Evolutionary conservation across 306 rosid species (phyloP).

Genomic region (Castanea crenata): DNA sequence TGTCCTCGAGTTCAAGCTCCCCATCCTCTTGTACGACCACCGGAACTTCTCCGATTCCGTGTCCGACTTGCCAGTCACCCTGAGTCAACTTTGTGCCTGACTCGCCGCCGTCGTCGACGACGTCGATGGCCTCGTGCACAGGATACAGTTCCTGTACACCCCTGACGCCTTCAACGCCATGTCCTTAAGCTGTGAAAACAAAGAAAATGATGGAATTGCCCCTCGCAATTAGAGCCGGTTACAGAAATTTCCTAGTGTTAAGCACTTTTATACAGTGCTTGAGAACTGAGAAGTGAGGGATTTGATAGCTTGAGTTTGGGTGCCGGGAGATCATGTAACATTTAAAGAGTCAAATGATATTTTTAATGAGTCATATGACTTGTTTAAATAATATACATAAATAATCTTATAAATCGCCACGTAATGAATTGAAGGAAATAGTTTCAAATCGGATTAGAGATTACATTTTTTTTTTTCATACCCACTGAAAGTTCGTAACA

Average conservation of each 20-base stretch:
- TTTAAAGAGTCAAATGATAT: too few species aligned
- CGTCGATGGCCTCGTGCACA: conserved; percentile 60
- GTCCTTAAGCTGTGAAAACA: conserved; percentile 54
- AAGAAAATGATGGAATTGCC: neutral
- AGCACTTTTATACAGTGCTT: conserved; percentile 11
- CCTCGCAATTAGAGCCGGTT: too few species aligned
- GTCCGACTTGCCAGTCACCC: conserved; percentile 54
- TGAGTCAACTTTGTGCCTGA: conserved; percentile 45
- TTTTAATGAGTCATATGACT: too few species aligned
- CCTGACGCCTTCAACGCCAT: conserved; percentile 97
- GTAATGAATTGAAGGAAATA: too few species aligned
- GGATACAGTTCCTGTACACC: conserved; percentile 73
- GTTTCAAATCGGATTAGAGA: too few species aligned
- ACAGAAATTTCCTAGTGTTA: neutral
- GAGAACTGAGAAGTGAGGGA: conserved; percentile 68
- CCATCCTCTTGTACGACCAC: conserved; percentile 73
- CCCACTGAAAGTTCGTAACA: too few species aligned
- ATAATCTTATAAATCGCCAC: too few species aligned
- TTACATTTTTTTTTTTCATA: too few species aligned
- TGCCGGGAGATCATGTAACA: conserved; percentile 1
- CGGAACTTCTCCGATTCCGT: conserved; percentile 72
- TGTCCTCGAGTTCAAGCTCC: conserved; percentile 75
- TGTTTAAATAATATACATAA: too few species aligned
- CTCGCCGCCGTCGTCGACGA: conserved; percentile 8
- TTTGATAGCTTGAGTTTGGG: conserved; percentile 60